Evolutionary conservation across 2,329 filamentous ascomycete genomes (phyloP).

Genomic region (Aschersonia sp.): DNA sequence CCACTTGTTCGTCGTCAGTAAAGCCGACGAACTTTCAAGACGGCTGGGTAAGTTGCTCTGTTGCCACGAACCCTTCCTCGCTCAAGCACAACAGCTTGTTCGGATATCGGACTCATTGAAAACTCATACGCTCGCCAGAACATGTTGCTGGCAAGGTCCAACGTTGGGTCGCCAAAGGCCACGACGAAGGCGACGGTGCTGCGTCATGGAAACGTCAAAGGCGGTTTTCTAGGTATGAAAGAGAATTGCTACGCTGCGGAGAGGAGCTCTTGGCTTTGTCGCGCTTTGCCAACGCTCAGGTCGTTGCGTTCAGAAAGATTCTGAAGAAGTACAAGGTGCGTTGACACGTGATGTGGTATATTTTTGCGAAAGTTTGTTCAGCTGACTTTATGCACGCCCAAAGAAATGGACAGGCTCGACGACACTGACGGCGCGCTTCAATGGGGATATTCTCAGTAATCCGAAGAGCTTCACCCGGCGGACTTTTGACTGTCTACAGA

Average conservation of each 20-base stretch:
- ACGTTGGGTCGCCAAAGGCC: conserved; percentile 29
- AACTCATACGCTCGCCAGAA: conserved; percentile 16
- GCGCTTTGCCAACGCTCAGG: conserved; percentile 60
- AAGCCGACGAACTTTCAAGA: conserved; percentile 62
- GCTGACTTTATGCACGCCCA: conserved; percentile 4
- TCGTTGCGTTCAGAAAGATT: conserved; percentile 67
- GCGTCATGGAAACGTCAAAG: conserved; percentile 32
- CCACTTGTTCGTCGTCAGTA: conserved; percentile 65
- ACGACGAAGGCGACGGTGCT: conserved; percentile 15
- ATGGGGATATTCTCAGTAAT: conserved; percentile 47
- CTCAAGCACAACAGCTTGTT: not conserved
- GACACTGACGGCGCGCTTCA: conserved; percentile 50
- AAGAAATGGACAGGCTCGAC: conserved; percentile 71
- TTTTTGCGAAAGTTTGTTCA: conserved; percentile 1
- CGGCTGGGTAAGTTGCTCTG: conserved; percentile 41
- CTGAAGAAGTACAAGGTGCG: conserved; percentile 64
- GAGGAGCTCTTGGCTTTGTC: conserved; percentile 58
- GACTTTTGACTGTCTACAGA: conserved; percentile 41
- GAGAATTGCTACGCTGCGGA: conserved; percentile 41
- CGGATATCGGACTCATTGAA: not conserved
- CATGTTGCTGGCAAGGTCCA: conserved; percentile 33
- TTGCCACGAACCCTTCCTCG: not conserved
- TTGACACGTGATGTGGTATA: not conserved
- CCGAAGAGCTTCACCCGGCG: conserved; percentile 59
- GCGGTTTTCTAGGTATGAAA: conserved; percentile 38